Percentiles rank a stretch among this genome's conserved stretches.
Evolutionary conservation across 2,329 filamentous ascomycete species (phyloP).

Genomic region (Alternaria arborescens): DNA sequence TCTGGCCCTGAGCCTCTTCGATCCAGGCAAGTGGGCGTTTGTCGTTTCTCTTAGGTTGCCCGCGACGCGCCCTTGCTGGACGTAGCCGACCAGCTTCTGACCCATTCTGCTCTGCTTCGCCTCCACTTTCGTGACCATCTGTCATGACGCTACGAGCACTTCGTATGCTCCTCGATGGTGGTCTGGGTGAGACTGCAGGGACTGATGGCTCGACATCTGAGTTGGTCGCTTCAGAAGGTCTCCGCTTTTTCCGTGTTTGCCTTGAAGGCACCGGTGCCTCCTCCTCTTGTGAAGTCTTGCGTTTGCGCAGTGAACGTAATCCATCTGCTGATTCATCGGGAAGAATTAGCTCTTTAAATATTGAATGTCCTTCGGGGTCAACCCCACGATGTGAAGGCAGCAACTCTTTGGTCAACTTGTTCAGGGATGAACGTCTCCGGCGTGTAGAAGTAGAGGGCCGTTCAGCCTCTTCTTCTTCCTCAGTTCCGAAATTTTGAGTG

Average conservation of each 20-base stretch:
- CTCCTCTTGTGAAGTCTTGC: slow-evolving; percentile 78
- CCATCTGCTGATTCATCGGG: slow-evolving; percentile 79
- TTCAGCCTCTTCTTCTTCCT: slow-evolving; percentile 49
- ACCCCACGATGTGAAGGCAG: slow-evolving; percentile 72
- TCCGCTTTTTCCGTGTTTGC: slow-evolving; percentile 54
- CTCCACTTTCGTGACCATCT: slow-evolving; percentile 44
- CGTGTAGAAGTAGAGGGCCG: slow-evolving; percentile 54
- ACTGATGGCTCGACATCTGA: slow-evolving; percentile 41
- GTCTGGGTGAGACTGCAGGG: slow-evolving; percentile 41
- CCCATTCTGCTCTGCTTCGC: slow-evolving; percentile 35
- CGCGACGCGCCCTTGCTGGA: slow-evolving; percentile 45
- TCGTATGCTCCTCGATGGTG: slow-evolving; percentile 36
- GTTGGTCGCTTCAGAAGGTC: slow-evolving; percentile 48
- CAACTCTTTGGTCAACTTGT: slow-evolving; percentile 74
- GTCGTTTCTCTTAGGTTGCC: slow-evolving; percentile 44
- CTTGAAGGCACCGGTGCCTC: slow-evolving; percentile 60
- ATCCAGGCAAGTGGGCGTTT: slow-evolving; percentile 49
- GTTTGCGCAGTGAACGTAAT: slow-evolving; percentile 80
- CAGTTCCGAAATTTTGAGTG: slow-evolving; percentile 56
- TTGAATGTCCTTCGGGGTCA: slow-evolving; percentile 71
- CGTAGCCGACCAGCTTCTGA: slow-evolving; percentile 42
- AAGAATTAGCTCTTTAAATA: slow-evolving; percentile 76
- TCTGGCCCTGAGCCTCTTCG: slow-evolving; percentile 42
- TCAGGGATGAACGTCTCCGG: slow-evolving; percentile 66
- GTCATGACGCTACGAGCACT: slow-evolving; percentile 32